Base-by-base conservation (phyloP, 177 flowering plant species). In the Tripterygium wilfordii region DNA sequence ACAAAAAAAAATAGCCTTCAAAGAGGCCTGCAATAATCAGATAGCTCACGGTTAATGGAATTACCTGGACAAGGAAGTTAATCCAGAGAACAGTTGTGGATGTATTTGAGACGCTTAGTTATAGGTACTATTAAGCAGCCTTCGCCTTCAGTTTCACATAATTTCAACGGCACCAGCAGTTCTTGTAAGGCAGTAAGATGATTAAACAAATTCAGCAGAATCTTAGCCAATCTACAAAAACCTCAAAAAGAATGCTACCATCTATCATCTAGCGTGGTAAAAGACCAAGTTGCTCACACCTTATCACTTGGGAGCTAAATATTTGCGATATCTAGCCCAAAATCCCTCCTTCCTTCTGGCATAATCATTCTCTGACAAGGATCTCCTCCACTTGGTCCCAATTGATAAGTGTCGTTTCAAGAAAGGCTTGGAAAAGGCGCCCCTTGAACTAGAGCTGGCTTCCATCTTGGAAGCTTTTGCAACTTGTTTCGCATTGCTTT, bases 351-450 rank as follows among this genome's bases (percentile, higher is more conserved):
- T 82, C 59, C 65, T 57, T n/a, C n/a, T n/a, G 8, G 66, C 37
- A 32, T 80, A 63, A 21, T 77, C 74, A 24, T 55, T 69, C 48
- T 69, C 78, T 8, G 73, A 58, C 24, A 65, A 32, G 25, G 85
- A 57, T 52, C 73, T 71, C 48, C 41, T 57, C 45, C 77, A 53
- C 51, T 74, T 82, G 3, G 82, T 69, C 19, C 88, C 85, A 26
- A 90, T 63, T 1, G 91, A 84, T 48, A 90, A 90, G 47, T 79
- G 96, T 22, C 91, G 68, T 57, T 52, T 80, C 67, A 83, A 72
- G 66, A 85, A 87, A 3, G 91, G 88, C 69, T 66, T 83, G 22
- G 57, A 68, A 13, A 65, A 76, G 30, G 77, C 67, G 22, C 60
- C 51, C 58, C 56, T 68, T 28, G 50, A 16, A 25, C 83, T 72